Percentiles rank a stretch among this genome's conserved stretches.
Conservation (phyloP, 2,329 filamentous ascomycete species). For the Cercospora berteroae region DNA sequence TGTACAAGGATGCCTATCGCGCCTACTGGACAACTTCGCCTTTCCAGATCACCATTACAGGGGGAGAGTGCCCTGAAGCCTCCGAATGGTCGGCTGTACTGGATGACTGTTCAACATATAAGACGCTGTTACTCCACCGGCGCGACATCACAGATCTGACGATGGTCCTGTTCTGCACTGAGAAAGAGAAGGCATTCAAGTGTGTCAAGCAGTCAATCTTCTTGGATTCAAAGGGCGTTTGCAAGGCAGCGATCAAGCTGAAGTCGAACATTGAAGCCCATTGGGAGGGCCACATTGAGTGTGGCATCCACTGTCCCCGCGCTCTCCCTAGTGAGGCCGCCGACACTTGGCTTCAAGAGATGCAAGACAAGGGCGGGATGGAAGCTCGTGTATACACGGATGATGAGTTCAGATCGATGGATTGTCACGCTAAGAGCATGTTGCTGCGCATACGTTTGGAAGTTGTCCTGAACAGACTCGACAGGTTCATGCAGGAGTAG, state of each 20-base stretch:
- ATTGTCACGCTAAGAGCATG: not conserved
- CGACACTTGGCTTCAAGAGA: not conserved
- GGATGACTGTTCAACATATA: fast-evolving
- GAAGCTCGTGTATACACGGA: not conserved
- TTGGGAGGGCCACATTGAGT: not conserved
- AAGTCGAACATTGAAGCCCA: not conserved
- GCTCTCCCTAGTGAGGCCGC: not conserved
- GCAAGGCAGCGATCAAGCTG: not conserved
- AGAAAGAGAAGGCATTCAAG: not conserved
- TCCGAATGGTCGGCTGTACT: not conserved
- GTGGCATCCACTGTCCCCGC: not conserved
- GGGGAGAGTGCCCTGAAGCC: too few species aligned
- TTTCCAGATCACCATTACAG: not conserved
- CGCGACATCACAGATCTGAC: not conserved
- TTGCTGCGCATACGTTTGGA: not conserved
- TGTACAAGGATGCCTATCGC: not conserved
- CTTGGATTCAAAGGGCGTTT: not conserved
- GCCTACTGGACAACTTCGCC: not conserved
- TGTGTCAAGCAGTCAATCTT: not conserved
- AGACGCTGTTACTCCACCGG: too few species aligned
- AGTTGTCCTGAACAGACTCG: not conserved
- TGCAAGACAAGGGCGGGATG: not conserved
- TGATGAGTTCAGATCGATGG: not conserved
- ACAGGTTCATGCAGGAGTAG: fast-evolving
- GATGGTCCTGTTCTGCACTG: not conserved